A percentile compares a stretch with the other conserved stretches of the same genome.
These are phyloP conservation scores for Neoboletus brunneissimus DNA, from an alignment of 768 basidiomycete species.

Conservation along the genomic window DNA sequence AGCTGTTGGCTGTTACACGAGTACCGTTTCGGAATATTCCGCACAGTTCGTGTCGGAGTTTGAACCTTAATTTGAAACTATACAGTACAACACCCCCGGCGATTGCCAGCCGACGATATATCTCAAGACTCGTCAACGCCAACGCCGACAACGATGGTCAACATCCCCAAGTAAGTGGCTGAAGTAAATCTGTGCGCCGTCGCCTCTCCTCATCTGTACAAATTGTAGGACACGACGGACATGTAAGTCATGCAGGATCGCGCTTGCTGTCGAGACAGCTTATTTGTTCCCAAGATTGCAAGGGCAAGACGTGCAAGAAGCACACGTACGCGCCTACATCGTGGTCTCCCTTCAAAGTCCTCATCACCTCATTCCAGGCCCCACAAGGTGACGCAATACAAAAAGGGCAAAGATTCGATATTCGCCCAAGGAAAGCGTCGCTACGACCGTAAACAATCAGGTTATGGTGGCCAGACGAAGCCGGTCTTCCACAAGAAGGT, in stretches of 20 bases:
- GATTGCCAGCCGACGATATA: slow-evolving; percentile 24
- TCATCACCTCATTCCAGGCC: slow-evolving; percentile 51
- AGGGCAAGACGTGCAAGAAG: slow-evolving; percentile 95
- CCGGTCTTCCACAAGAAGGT: slow-evolving; percentile 99
- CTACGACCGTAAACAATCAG: slow-evolving; percentile 98
- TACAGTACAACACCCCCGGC: slow-evolving; percentile 25
- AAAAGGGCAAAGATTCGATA: slow-evolving; percentile 99
- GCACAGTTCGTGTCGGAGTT: slow-evolving; percentile 8
- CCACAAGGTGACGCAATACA: slow-evolving; percentile 99
- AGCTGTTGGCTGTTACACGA: not conserved
- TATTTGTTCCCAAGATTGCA: slow-evolving; percentile 64
- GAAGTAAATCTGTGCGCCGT: not conserved
- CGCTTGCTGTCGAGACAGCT: not conserved
- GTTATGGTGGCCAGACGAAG: slow-evolving; percentile 99
- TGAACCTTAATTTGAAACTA: slow-evolving; percentile 22
- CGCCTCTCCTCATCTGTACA: slow-evolving; percentile 13
- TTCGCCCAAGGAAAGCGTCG: slow-evolving; percentile 99
- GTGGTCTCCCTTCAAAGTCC: not conserved
- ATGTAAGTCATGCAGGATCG: slow-evolving; percentile 54
- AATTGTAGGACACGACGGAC: slow-evolving; percentile 83
- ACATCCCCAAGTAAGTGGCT: slow-evolving; percentile 83
- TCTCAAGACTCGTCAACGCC: slow-evolving; percentile 13
- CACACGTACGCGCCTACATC: slow-evolving; percentile 69
- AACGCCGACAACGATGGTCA: slow-evolving; percentile 67
- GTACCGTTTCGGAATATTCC: not conserved